Evolutionary conservation across 169 alveolate genomes (phyloP).

Genomic region (Cryptosporidium ryanae): DNA sequence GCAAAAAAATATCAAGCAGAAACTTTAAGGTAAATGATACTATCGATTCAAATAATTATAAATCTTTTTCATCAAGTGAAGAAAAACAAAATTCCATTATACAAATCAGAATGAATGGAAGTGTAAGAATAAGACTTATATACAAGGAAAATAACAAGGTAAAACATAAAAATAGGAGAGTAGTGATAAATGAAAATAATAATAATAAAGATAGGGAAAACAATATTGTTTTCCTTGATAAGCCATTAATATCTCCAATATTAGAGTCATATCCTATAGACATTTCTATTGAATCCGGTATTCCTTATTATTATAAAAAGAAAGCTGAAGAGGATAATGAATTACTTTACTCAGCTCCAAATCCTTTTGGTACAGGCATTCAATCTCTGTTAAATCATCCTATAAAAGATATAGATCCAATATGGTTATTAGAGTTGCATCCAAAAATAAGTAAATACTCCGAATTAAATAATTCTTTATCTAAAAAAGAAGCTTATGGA

Average conservation of each 20-base stretch:
- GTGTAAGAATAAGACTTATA: conserved; percentile 21
- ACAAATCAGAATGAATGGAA: conserved; percentile 43
- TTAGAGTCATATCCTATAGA: conserved; percentile 25
- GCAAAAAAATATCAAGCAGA: not conserved
- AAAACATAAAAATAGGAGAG: not conserved
- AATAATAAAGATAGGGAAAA: not conserved
- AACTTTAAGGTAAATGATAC: too few relatives aligned
- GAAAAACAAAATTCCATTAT: conserved; percentile 13
- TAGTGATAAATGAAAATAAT: not conserved
- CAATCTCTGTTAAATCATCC: conserved; percentile 42
- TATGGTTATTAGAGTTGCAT: conserved; percentile 38
- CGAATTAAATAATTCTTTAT: not conserved
- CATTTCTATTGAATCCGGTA: conserved; percentile 18
- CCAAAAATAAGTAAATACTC: conserved; percentile 35
- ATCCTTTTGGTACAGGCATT: conserved; percentile 39
- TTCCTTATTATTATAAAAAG: not conserved
- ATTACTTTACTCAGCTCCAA: conserved; percentile 38
- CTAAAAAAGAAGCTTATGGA: conserved; percentile 17
- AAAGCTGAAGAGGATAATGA: not conserved
- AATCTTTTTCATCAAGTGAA: too few relatives aligned
- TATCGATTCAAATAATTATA: too few relatives aligned
- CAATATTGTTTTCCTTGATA: not conserved
- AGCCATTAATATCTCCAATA: not conserved
- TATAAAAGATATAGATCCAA: conserved; percentile 40
- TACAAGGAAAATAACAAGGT: conserved; percentile 14